Percentiles rank a stretch among this genome's conserved stretches.
These are phyloP conservation scores for Chaetomium cochliodes DNA, from an alignment of 495 filamentous ascomycete species.

Conservation along the genomic window DNA sequence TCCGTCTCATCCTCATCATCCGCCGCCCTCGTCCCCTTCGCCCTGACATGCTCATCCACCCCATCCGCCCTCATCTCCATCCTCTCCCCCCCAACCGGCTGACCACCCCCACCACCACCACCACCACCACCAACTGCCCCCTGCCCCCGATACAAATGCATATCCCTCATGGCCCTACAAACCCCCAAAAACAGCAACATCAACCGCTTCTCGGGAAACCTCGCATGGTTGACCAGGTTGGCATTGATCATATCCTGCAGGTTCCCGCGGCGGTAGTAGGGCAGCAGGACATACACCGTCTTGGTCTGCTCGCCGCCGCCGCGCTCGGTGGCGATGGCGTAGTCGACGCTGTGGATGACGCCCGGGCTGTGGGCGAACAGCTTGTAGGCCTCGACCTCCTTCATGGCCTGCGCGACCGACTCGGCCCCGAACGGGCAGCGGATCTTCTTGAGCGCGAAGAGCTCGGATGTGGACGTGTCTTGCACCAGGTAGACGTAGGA, in stretches of 20 bases:
- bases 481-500: slow-evolving; percentile 98
- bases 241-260: slow-evolving; percentile 98
- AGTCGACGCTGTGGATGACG: slow-evolving; percentile 90
- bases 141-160: slow-evolving; percentile 76
- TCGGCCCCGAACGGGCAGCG: slow-evolving; percentile 95
- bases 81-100: slow-evolving; percentile 47
- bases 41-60: slow-evolving; percentile 47
- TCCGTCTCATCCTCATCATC: slow-evolving; percentile 67
- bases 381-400: slow-evolving; percentile 94
- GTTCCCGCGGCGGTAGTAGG: slow-evolving; percentile 92
- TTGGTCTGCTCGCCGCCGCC: slow-evolving; percentile 59
- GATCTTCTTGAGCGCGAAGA: slow-evolving; percentile 97
- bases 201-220: slow-evolving; percentile 80
- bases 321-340: slow-evolving; percentile 58
- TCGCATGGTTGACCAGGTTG: slow-evolving; percentile 94
- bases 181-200: slow-evolving; percentile 92
- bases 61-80: slow-evolving; percentile 44
- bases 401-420: slow-evolving; percentile 88
- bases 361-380: slow-evolving; percentile 78
- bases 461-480: slow-evolving; percentile 72
- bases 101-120: too few relatives aligned
- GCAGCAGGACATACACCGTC: slow-evolving; percentile 93
- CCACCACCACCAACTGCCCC: slow-evolving; percentile 19
- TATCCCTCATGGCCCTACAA: slow-evolving; percentile 78
- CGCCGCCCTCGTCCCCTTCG: slow-evolving; percentile 55